Base-by-base conservation (phyloP, 139 green algal genomes). In the Coelastrella sp. region DNA sequence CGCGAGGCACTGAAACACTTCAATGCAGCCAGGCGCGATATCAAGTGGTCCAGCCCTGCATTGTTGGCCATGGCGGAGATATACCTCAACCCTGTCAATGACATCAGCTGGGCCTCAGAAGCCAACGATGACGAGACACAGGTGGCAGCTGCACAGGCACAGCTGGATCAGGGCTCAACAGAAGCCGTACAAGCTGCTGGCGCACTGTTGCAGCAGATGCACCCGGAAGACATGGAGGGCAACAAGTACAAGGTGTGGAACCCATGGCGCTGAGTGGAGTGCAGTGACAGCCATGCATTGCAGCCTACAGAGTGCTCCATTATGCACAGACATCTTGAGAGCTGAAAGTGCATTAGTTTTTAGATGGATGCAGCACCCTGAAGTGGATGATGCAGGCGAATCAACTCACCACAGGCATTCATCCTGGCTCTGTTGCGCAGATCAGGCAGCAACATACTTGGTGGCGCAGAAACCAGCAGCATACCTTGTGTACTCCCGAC, bases 41-140 rank as follows among this genome's bases (percentile, higher is more conserved):
- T 37, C 45, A 89, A 92, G 67, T 97, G 92, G 92, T 91, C 91
- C 43, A 81, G 63, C 6, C 60, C 73, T 2, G 89, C 94, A 30
- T 87, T 93, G 27, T 90, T 95, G 66, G 79, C 91, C 79, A 97
- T 97, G 94, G 93, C 93, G 4, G 92, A 96, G 88, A 92, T 97
- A 62, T 96, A 95, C 87, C 89, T 97, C 41, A 91, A 95, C 78
- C 92, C 93, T 8, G 92, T 95, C 72, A 94, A 93, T 48, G 86
- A 94, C 35, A 84, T 85, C 50, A 53, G 94, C 40, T 96, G 94
- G 93, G 62, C 78, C 5, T 50, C 59, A 17, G 78, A 84, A 6
- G 77, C 38, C 19, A 63, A 34, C 23, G 77, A 72, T 35, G 57
- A 6, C 21, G 77, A 84, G 3, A 25, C 4, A 30, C 62, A 69